Evolutionary conservation across 2,329 filamentous ascomycete genomes (phyloP).

Genomic region (Leptographium galeiforme): DNA sequence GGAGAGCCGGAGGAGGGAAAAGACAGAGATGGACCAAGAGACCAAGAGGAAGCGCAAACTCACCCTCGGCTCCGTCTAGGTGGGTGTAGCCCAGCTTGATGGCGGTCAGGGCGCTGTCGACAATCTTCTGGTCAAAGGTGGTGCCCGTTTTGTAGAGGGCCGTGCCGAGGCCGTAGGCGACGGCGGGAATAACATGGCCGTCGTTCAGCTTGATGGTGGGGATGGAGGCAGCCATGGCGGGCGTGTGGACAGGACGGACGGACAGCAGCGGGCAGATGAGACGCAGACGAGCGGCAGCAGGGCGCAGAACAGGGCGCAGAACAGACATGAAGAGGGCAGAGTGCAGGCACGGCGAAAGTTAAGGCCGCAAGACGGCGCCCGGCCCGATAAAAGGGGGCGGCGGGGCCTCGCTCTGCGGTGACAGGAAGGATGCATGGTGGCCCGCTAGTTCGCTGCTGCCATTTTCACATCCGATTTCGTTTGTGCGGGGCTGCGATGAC

Average conservation of each 20-base stretch:
- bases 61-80: constrained; percentile 61
- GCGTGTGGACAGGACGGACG: background rate
- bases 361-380: background rate
- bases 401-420: too few species aligned
- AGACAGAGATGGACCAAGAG: background rate
- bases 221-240: constrained; percentile 16
- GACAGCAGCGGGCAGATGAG: background rate
- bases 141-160: constrained; percentile 43
- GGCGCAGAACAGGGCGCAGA: background rate
- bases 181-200: constrained; percentile 58
- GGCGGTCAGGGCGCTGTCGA: constrained; percentile 41
- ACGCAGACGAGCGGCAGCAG: background rate
- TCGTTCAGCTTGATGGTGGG: constrained; percentile 59
- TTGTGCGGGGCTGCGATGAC: too few species aligned
- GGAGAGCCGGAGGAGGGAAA: background rate
- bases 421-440: too few species aligned
- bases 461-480: too few species aligned
- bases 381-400: too few species aligned
- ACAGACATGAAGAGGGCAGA: background rate
- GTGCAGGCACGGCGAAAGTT: background rate
- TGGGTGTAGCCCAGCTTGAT: constrained; percentile 59
- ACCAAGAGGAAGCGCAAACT: constrained; percentile 6
- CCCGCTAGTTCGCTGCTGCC: too few species aligned
- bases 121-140: constrained; percentile 39
- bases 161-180: constrained; percentile 62